These are phyloP conservation scores for Pholiota microspora DNA, from an alignment of 768 basidiomycete genomes.

Conservation along the genomic window DNA sequence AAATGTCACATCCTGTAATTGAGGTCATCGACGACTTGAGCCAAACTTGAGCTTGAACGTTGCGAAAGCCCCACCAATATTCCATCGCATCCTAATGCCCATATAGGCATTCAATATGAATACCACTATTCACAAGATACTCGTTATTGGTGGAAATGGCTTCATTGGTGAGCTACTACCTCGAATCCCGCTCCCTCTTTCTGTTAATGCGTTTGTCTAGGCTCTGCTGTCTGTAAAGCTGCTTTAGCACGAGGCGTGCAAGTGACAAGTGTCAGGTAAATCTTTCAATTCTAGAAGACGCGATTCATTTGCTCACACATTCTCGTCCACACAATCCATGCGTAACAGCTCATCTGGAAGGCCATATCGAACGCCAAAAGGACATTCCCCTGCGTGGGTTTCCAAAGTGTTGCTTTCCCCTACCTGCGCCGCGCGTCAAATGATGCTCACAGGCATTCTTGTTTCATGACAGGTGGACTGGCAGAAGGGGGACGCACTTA, in stretches of 20 bases:
- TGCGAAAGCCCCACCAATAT: background rate
- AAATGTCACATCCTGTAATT: background rate
- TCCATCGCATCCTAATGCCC: background rate
- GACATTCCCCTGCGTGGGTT: conserved; percentile 87
- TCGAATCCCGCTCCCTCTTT: too few species aligned
- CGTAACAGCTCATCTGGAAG: conserved; percentile 73
- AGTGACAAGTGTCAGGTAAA: conserved; percentile 87
- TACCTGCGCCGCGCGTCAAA: conserved; percentile 6
- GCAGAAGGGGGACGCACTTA: conserved; percentile 80
- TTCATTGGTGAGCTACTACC: conserved; percentile 81
- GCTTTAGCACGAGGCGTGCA: conserved; percentile 81
- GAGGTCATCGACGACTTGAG: background rate
- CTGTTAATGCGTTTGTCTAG: too few species aligned
- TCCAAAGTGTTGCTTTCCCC: conserved; percentile 49
- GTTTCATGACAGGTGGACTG: conserved; percentile 68
- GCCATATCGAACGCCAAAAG: conserved; percentile 86
- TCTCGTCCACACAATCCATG: background rate
- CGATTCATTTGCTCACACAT: background rate
- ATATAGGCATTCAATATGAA: conserved; percentile 23
- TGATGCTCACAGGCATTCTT: conserved; percentile 6
- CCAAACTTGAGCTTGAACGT: background rate
- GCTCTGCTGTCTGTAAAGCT: conserved; percentile 90
- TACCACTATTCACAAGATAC: conserved; percentile 51
- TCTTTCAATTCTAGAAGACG: background rate
- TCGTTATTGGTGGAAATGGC: conserved; percentile 99